Conservation (phyloP, 169 alveolate species). For the Cryptosporidium xiaoi region DNA sequence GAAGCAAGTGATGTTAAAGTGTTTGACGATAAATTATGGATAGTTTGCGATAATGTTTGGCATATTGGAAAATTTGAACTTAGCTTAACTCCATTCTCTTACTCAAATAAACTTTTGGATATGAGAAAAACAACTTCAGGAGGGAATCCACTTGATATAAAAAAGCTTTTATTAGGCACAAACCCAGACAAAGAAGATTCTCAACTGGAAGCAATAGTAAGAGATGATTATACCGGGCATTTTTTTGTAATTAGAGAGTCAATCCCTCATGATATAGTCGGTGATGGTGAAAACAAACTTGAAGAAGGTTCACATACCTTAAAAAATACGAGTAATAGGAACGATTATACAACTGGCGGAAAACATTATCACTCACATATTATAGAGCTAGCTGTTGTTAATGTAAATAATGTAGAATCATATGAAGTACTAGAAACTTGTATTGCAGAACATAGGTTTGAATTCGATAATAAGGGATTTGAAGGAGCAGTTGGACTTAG, state of each 20-base stretch:
- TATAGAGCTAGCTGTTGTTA: constrained; percentile 53
- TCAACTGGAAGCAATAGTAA: constrained; percentile 63
- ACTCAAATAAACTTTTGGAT: constrained; percentile 12
- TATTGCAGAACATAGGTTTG: constrained; percentile 43
- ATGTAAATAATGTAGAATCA: constrained; percentile 48
- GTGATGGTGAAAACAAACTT: background rate
- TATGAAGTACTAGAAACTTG: constrained; percentile 69
- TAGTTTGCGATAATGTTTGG: constrained; percentile 73
- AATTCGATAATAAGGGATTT: constrained; percentile 68
- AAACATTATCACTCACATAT: constrained; percentile 69
- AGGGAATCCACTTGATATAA: constrained; percentile 46
- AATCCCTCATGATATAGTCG: constrained; percentile 33
- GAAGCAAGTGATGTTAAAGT: constrained; percentile 74
- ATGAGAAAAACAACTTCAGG: constrained; percentile 67
- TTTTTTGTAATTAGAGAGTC: constrained; percentile 67
- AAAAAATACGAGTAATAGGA: background rate
- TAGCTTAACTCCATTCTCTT: constrained; percentile 63
- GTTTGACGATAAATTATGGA: constrained; percentile 63
- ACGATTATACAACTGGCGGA: background rate
- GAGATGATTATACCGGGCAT: constrained; percentile 38
- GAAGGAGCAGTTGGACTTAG: constrained; percentile 73
- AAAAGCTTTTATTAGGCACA: constrained; percentile 26
- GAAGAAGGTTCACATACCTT: background rate
- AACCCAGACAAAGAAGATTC: constrained; percentile 64
- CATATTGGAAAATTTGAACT: constrained; percentile 62